A percentile compares a stretch with the other conserved stretches of the same genome.
phyloP scores from a whole-genome alignment of 306 rosid genomes.

The Trifolium subterraneum region DNA sequence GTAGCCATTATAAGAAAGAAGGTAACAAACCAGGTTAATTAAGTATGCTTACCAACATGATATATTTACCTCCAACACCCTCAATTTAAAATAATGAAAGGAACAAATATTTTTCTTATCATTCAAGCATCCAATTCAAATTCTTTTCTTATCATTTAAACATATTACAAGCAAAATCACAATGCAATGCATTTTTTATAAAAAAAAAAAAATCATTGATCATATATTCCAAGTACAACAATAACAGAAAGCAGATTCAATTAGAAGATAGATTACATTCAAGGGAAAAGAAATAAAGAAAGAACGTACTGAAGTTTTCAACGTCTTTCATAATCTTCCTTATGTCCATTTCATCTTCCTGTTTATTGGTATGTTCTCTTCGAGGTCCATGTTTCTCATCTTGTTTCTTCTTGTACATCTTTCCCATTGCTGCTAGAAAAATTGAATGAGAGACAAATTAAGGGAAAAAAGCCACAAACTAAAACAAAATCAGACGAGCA shows the following conservation, averaged over 20 bases:
- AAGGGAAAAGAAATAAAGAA: not conserved
- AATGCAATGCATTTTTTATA: not conserved
- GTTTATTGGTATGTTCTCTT: slow-evolving; percentile 3
- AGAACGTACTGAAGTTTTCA: slow-evolving; percentile 43
- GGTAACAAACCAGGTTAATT: slow-evolving; percentile 1
- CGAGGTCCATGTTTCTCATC: slow-evolving; percentile 4
- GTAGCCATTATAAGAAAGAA: slow-evolving; percentile 30
- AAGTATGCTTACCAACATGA: not conserved
- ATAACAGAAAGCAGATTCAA: slow-evolving; percentile 26
- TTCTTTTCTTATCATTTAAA: not conserved
- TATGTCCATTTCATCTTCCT: slow-evolving; percentile 41
- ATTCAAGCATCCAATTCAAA: slow-evolving; percentile 1
- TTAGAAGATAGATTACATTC: not conserved
- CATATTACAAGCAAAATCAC: not conserved
- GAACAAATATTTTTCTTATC: slow-evolving; percentile 10
- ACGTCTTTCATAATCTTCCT: slow-evolving; percentile 54
- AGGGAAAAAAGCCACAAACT: not conserved
- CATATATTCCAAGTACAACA: not conserved
- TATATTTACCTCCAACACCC: not conserved
- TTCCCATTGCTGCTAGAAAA: slow-evolving; percentile 31
- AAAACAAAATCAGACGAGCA: not conserved
- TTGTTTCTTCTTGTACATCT: slow-evolving; percentile 44
- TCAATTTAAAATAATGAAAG: not conserved
- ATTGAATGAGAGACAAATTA: not conserved
- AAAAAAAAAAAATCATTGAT: not conserved